phyloP scores from a whole-genome alignment of 768 basidiomycete genomes.

The Phlebiopsis flavidoalba region DNA sequence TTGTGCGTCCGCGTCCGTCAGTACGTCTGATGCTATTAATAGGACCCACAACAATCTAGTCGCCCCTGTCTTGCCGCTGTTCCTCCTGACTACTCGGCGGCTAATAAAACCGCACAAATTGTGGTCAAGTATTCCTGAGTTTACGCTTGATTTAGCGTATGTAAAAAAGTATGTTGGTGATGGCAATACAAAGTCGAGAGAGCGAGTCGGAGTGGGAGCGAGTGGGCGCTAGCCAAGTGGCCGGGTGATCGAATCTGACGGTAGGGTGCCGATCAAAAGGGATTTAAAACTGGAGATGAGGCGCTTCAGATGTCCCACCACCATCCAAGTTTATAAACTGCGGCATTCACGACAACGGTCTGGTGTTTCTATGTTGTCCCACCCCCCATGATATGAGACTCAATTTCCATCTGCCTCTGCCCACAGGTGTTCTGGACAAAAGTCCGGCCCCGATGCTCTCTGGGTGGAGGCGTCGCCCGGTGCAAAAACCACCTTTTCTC shows the following conservation, averaged over 20 bases:
- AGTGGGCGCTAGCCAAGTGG: background rate
- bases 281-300: background rate
- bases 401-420: constrained; percentile 15
- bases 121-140: background rate
- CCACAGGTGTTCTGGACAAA: constrained; percentile 5
- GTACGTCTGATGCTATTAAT: background rate
- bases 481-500: constrained; percentile 1
- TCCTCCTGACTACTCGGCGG: no score
- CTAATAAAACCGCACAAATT: no score
- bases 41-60: background rate
- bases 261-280: background rate
- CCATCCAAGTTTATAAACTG: background rate
- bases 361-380: constrained; percentile 2
- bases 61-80: no score
- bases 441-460: constrained; percentile 2
- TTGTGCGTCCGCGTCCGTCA: background rate
- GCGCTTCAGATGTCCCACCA: no score
- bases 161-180: background rate
- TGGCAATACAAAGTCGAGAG: background rate
- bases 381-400: constrained; percentile 1
- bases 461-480: background rate
- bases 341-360: constrained; percentile 6
- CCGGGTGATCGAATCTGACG: background rate
- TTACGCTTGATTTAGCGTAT: background rate
- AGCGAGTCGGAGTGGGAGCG: background rate